phyloP scores from a whole-genome alignment of 495 filamentous ascomycete species.

The Chaetomium fimeti region DNA sequence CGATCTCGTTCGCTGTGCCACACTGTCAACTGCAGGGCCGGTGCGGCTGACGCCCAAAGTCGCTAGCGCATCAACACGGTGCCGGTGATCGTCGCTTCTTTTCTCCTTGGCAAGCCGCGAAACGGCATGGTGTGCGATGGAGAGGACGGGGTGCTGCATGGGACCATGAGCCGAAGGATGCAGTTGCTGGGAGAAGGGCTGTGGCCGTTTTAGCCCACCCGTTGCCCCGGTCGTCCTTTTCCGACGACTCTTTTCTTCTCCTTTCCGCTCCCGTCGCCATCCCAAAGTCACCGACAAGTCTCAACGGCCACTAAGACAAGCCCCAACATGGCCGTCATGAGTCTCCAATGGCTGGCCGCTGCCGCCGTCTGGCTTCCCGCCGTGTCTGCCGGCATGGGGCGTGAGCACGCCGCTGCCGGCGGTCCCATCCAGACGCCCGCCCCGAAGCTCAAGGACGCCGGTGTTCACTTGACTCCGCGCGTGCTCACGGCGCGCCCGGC shows the following conservation, averaged over 20 bases:
- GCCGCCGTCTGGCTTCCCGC: conserved; percentile 19
- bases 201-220: background rate
- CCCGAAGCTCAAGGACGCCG: background rate
- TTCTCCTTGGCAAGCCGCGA: conserved; percentile 8
- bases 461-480: background rate
- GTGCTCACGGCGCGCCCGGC: conserved; percentile 1
- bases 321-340: conserved; percentile 19
- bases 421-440: conserved; percentile 12
- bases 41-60: conserved; percentile 15
- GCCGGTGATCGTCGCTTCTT: background rate
- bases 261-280: conserved; percentile 5
- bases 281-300: background rate
- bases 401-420: background rate
- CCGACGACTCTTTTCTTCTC: background rate
- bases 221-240: background rate
- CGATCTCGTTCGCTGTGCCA: background rate
- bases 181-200: background rate
- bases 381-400: conserved; percentile 16
- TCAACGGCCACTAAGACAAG: conserved; percentile 1
- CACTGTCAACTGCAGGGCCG: background rate
- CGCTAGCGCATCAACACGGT: background rate
- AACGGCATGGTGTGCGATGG: conserved; percentile 15
- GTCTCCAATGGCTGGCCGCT: conserved; percentile 19
- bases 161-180: background rate
- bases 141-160: background rate